Evolutionary conservation across 2,329 filamentous ascomycete genomes (phyloP).

Genomic region (Nemania bipapillata): DNA sequence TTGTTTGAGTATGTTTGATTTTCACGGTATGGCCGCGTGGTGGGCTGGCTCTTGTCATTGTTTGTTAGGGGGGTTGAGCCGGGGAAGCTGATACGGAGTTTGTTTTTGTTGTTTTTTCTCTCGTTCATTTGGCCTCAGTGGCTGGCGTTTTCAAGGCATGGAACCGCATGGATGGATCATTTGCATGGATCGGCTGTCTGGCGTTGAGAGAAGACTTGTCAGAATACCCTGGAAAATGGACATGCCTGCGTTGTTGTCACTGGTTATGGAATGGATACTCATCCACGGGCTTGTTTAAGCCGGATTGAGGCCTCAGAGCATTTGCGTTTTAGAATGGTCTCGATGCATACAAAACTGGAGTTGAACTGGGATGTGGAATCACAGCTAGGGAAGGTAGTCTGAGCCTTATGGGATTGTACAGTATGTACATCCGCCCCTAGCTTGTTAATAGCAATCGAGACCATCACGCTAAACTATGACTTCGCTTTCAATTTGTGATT

Average conservation of each 20-base stretch:
- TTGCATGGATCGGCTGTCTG: conserved; percentile 20
- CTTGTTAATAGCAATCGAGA: conserved; percentile 12
- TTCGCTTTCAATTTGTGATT: not conserved
- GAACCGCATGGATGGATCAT: conserved; percentile 5
- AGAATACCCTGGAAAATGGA: conserved; percentile 21
- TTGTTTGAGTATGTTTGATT: conserved; percentile 9
- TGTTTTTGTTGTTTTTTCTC: conserved; percentile 8
- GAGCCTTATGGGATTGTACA: not conserved
- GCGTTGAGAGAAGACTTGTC: conserved; percentile 20
- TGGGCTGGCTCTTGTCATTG: not conserved
- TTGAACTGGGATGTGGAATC: not conserved
- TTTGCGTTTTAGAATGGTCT: not conserved
- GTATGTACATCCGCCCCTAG: not conserved
- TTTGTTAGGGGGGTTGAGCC: not conserved
- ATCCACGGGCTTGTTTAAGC: not conserved
- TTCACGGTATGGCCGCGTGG: not conserved
- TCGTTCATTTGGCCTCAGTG: not conserved
- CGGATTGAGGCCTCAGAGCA: not conserved
- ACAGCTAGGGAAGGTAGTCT: not conserved
- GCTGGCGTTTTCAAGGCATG: conserved; percentile 9
- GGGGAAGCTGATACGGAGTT: not conserved
- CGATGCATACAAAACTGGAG: conserved; percentile 7
- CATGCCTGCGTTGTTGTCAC: not conserved
- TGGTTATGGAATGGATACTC: conserved; percentile 5
- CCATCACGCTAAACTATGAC: not conserved